Evolutionary conservation across 2,329 filamentous ascomycete species (phyloP).

Genomic region (Shiraia sp.): DNA sequence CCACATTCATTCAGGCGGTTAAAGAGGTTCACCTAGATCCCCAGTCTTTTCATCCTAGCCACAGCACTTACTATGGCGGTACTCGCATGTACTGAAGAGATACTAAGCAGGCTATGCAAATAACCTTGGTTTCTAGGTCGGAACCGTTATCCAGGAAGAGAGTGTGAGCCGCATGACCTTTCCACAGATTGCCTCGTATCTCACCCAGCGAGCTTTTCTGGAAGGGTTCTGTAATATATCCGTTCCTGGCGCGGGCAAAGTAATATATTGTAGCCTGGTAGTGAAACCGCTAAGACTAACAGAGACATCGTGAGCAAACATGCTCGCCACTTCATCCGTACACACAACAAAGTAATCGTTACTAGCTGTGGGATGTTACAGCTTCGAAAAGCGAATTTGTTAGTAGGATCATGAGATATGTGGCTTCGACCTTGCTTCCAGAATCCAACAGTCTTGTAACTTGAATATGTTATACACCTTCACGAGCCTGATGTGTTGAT

Average conservation of each 20-base stretch:
- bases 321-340: neutral
- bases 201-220: conserved; percentile 22
- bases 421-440: no score
- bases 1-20: no score
- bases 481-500: conserved; percentile 5
- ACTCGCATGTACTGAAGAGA: conserved; percentile 1
- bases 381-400: no score
- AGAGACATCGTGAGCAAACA: conserved; percentile 4
- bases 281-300: conserved; percentile 16
- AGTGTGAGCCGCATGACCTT: conserved; percentile 26
- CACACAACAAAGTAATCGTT: conserved; percentile 1
- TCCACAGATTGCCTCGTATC: conserved; percentile 20
- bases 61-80: neutral
- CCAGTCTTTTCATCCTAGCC: neutral
- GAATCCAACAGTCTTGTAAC: neutral
- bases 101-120: conserved; percentile 5
- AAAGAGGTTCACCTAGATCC: no score
- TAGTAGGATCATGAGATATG: no score
- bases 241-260: conserved; percentile 10
- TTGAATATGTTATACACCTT: neutral
- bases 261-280: conserved; percentile 27
- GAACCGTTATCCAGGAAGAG: conserved; percentile 10
- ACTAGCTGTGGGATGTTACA: no score
- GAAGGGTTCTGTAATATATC: conserved; percentile 22
- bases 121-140: conserved; percentile 5